phyloP scores from a whole-genome alignment of 805 yeast genomes.

The Monosporozyma solicola region DNA sequence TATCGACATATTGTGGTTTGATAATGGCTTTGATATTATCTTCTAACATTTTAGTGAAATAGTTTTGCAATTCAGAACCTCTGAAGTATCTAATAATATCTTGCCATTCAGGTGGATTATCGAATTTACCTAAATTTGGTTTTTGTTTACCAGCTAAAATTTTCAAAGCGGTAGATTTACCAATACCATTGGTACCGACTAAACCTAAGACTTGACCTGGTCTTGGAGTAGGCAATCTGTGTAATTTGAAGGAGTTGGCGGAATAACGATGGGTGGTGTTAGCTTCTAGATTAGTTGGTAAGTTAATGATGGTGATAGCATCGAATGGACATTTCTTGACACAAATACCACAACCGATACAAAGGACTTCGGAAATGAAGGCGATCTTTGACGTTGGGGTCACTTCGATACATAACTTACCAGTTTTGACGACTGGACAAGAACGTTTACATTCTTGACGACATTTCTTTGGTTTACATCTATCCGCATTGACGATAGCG shows the following conservation, averaged over 20 bases:
- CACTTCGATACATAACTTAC: conserved; percentile 95
- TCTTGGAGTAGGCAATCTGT: conserved; percentile 95
- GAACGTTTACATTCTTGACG: conserved; percentile 96
- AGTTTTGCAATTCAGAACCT: conserved; percentile 96
- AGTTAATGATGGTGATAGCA: conserved; percentile 89
- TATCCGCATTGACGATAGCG: conserved; percentile 90
- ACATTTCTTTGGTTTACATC: conserved; percentile 96
- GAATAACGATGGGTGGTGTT: conserved; percentile 96
- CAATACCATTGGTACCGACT: conserved; percentile 99
- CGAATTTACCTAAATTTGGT: conserved; percentile 90
- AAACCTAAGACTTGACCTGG: conserved; percentile 98
- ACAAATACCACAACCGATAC: conserved; percentile 99
- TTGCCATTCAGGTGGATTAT: conserved; percentile 96
- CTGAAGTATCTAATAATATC: conserved; percentile 85
- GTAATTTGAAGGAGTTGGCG: conserved; percentile 95
- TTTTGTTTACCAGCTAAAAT: conserved; percentile 95
- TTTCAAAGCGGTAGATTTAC: conserved; percentile 94
- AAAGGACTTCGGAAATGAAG: conserved; percentile 83
- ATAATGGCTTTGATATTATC: conserved; percentile 93
- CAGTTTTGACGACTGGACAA: conserved; percentile 97
- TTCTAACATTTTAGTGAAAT: conserved; percentile 86
- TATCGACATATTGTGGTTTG: conserved; percentile 98
- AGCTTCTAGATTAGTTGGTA: conserved; percentile 88
- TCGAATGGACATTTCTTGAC: conserved; percentile 97
- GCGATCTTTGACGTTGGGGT: conserved; percentile 86